These are phyloP conservation scores for Logfia minima DNA, from an alignment of 129 eudicot species.

Conservation along the genomic window DNA sequence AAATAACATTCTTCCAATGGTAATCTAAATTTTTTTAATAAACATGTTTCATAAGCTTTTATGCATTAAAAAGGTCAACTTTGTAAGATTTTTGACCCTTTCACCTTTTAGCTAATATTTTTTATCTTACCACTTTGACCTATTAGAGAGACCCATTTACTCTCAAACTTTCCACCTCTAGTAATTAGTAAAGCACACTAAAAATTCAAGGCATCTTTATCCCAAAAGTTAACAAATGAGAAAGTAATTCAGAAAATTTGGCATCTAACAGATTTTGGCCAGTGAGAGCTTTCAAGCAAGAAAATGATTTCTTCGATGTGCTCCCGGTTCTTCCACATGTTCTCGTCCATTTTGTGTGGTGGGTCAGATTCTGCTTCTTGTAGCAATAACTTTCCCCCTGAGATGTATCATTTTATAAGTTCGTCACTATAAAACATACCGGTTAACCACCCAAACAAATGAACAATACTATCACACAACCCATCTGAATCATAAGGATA, in stretches of 20 bases:
- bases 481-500: neutral
- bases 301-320: conserved; percentile 80
- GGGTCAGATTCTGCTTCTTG: conserved; percentile 66
- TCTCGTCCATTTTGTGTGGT: conserved; percentile 92
- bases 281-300: conserved; percentile 65
- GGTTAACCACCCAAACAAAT: neutral
- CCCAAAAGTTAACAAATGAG: conserved; percentile 3
- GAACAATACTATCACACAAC: neutral
- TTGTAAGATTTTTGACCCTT: neutral
- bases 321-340: conserved; percentile 96
- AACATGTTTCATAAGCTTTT: neutral
- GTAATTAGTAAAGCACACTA: neutral
- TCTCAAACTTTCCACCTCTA: neutral
- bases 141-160: neutral
- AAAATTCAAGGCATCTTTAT: neutral
- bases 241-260: neutral
- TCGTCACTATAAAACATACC: neutral
- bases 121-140: neutral
- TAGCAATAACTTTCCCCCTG: conserved; percentile 55
- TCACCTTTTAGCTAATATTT: neutral
- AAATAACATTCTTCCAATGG: neutral
- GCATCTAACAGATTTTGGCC: conserved; percentile 65
- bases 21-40: neutral
- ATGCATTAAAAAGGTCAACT: neutral
- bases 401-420: conserved; percentile 14